Conservation (phyloP, 2,329 filamentous ascomycete species). For the Verticillium nubilum region DNA sequence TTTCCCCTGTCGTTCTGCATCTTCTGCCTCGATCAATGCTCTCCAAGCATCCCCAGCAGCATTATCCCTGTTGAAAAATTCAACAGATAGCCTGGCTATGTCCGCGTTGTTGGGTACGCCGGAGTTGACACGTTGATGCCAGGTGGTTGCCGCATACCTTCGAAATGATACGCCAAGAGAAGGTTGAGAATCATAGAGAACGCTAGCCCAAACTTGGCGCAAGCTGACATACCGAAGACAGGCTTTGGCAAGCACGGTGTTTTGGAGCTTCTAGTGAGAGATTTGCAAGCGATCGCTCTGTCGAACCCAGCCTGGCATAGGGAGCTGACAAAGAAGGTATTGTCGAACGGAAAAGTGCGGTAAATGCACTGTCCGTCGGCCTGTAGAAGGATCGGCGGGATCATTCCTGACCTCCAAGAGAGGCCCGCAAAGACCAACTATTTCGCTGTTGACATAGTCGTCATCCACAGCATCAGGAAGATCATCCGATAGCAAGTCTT, state of each 20-base stretch:
- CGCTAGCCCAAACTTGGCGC: background rate
- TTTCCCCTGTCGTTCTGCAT: no score
- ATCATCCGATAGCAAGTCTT: slow-evolving; percentile 15
- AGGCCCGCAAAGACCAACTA: slow-evolving; percentile 20
- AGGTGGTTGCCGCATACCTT: slow-evolving; percentile 1
- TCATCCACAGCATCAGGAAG: slow-evolving; percentile 20
- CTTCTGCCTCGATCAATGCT: background rate
- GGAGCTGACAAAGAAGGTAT: slow-evolving; percentile 11
- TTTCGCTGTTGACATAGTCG: slow-evolving; percentile 21
- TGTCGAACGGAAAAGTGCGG: slow-evolving; percentile 15
- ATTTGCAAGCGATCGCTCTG: background rate
- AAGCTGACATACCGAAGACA: slow-evolving; percentile 2
- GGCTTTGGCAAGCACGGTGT: background rate
- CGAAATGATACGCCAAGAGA: background rate
- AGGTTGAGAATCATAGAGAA: background rate
- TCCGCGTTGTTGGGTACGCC: background rate
- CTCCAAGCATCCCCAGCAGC: background rate
- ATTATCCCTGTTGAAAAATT: background rate
- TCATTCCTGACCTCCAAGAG: slow-evolving; percentile 19
- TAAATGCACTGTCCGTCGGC: slow-evolving; percentile 5
- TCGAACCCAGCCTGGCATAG: background rate
- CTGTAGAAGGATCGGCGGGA: accelerated
- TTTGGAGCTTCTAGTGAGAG: background rate
- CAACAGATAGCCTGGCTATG: background rate
- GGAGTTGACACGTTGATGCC: background rate